These are phyloP conservation scores for Gomphus bonarii DNA, from an alignment of 1,284 basidiomycete genomes.

Conservation along the genomic window DNA sequence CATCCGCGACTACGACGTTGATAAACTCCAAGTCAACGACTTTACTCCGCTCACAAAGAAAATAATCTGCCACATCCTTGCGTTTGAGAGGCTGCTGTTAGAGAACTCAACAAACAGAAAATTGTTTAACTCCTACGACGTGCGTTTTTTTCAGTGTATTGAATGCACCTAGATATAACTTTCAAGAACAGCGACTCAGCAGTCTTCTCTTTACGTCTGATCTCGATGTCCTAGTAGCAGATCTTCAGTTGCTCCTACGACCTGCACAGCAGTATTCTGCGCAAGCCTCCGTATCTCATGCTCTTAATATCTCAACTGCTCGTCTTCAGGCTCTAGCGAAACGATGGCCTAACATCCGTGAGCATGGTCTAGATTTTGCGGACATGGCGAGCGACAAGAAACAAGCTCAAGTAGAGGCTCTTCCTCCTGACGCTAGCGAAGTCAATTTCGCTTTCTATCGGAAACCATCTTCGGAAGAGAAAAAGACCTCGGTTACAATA, in stretches of 20 bases:
- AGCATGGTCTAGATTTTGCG: slow-evolving; percentile 59
- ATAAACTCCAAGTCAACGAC: slow-evolving; percentile 71
- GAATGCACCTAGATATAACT: slow-evolving; percentile 13
- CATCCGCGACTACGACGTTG: slow-evolving; percentile 76
- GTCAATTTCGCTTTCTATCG: slow-evolving; percentile 71
- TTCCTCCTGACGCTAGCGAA: slow-evolving; percentile 61
- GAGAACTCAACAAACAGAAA: slow-evolving; percentile 99
- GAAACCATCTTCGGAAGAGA: slow-evolving; percentile 27
- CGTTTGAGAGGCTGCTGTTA: slow-evolving; percentile 82
- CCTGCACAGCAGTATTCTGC: slow-evolving; percentile 92
- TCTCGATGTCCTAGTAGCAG: slow-evolving; percentile 77
- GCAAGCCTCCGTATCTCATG: slow-evolving; percentile 67
- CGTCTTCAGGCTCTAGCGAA: slow-evolving; percentile 63
- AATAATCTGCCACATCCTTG: slow-evolving; percentile 72
- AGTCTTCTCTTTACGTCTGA: slow-evolving; percentile 84
- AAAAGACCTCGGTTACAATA: slow-evolving; percentile 16
- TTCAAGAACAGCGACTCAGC: slow-evolving; percentile 64
- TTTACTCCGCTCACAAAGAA: slow-evolving; percentile 76
- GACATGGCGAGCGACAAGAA: slow-evolving; percentile 53
- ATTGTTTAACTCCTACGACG: slow-evolving; percentile 94
- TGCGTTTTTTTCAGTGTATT: slow-evolving; percentile 32
- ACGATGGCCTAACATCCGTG: slow-evolving; percentile 65
- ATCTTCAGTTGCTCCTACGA: slow-evolving; percentile 80
- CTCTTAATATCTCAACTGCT: slow-evolving; percentile 66
- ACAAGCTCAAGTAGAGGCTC: slow-evolving; percentile 40